Evolutionary conservation across 768 basidiomycete species (phyloP).

Genomic region (Amyloporia xantha): DNA sequence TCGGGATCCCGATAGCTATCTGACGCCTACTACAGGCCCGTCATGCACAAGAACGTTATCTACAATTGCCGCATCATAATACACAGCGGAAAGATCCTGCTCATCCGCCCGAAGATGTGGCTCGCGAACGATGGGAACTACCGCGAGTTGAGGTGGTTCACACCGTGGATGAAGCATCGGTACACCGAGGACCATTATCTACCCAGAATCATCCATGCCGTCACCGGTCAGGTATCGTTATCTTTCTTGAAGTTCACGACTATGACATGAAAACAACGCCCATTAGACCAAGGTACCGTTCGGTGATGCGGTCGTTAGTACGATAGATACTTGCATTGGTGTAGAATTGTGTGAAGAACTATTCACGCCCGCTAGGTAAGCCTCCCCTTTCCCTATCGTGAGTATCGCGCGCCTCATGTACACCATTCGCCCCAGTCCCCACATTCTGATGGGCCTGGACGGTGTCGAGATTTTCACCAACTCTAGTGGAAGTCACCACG

Average conservation of each 20-base stretch:
- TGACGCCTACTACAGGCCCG: conserved; percentile 55
- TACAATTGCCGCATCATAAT: conserved; percentile 96
- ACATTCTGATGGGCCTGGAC: conserved; percentile 96
- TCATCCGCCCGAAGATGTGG: conserved; percentile 99
- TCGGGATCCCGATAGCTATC: neutral
- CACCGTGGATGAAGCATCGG: conserved; percentile 88
- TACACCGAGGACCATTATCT: conserved; percentile 90
- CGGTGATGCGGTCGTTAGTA: conserved; percentile 92
- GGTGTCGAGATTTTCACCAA: conserved; percentile 99
- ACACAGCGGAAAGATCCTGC: conserved; percentile 76
- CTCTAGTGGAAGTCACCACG: conserved; percentile 97
- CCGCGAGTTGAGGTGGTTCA: conserved; percentile 75
- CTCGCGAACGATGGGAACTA: conserved; percentile 98
- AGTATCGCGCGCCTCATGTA: too few relatives aligned
- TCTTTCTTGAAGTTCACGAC: neutral
- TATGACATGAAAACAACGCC: neutral
- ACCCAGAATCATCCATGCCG: conserved; percentile 79
- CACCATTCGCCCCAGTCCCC: conserved; percentile 55
- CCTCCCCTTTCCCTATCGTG: neutral
- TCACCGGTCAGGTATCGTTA: conserved; percentile 75
- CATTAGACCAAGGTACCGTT: conserved; percentile 82
- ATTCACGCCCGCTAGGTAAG: conserved; percentile 90
- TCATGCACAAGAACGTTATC: conserved; percentile 95
- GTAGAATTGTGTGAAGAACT: conserved; percentile 97
- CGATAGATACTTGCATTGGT: conserved; percentile 92